phyloP scores from a whole-genome alignment of 306 rosid species.

The Nissolia schottii region DNA sequence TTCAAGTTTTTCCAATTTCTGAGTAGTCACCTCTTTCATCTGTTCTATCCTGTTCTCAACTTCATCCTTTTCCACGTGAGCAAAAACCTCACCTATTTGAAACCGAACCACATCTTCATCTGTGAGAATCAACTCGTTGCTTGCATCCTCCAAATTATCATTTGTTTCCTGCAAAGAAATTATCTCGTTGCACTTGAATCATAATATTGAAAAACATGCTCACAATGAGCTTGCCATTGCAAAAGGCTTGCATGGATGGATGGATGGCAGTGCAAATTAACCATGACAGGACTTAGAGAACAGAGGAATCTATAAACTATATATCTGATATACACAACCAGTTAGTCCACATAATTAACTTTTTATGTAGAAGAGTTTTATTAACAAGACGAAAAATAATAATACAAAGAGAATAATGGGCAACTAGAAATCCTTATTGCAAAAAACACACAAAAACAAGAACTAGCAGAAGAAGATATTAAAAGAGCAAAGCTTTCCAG shows the following conservation, averaged over 20 bases:
- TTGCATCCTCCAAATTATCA: slow-evolving; percentile 87
- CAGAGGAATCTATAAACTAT: not conserved
- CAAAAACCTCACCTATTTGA: slow-evolving; percentile 91
- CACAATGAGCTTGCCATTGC: not conserved
- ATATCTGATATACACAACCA: not conserved
- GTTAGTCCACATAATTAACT: not conserved
- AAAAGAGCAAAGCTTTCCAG: no score
- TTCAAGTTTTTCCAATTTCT: slow-evolving; percentile 65
- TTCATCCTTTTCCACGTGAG: slow-evolving; percentile 82
- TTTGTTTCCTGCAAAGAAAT: slow-evolving; percentile 53
- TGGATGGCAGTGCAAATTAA: not conserved
- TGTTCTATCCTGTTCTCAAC: slow-evolving; percentile 80
- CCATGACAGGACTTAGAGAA: not conserved
- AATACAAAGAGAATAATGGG: no score
- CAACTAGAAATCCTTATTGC: no score
- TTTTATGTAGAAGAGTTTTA: no score
- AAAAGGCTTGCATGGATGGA: no score
- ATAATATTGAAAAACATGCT: not conserved
- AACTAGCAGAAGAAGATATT: no score
- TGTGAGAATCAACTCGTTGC: slow-evolving; percentile 85
- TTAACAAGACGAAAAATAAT: no score
- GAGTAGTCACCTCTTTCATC: slow-evolving; percentile 61
- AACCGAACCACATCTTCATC: slow-evolving; percentile 86
- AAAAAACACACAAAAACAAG: no score
- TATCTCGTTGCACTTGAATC: not conserved